phyloP scores from a whole-genome alignment of 192 early-diverging fungal genomes.

The Chytriomyces confervae region DNA sequence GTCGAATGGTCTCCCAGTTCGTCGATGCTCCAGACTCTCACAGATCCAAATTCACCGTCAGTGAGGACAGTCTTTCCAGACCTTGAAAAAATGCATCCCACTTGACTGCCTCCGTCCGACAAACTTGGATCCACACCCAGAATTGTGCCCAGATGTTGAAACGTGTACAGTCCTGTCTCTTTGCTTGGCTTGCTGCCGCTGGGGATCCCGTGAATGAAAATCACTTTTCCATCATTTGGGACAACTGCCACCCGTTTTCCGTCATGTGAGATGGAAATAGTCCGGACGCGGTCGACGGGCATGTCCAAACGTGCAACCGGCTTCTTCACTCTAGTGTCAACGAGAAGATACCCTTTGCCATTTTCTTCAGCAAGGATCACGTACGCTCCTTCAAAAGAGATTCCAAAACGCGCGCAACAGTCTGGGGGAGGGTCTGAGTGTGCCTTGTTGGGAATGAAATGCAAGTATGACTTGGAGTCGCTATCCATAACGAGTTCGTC shows the following conservation, averaged over 20 bases:
- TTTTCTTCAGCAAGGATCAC: conserved; percentile 38
- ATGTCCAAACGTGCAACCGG: conserved; percentile 35
- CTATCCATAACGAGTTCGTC: conserved; percentile 37
- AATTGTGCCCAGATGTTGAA: conserved; percentile 33
- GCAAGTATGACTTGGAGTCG: conserved; percentile 27
- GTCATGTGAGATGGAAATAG: conserved; percentile 30
- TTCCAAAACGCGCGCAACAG: conserved; percentile 27
- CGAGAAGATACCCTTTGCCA: conserved; percentile 35
- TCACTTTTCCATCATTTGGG: conserved; percentile 36
- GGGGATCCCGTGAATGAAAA: conserved; percentile 36
- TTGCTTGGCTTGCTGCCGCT: conserved; percentile 11
- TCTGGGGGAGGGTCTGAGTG: conserved; percentile 38
- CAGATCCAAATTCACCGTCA: conserved; percentile 30
- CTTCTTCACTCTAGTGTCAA: conserved; percentile 39
- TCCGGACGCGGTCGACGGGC: conserved; percentile 32
- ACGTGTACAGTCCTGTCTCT: conserved; percentile 12
- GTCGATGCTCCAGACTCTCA: conserved; percentile 33
- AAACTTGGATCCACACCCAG: conserved; percentile 28
- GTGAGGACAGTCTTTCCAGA: conserved; percentile 38
- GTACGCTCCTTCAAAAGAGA: conserved; percentile 24
- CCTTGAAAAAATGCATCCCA: conserved; percentile 33
- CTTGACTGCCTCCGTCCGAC: conserved; percentile 11
- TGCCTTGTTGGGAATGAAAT: conserved; percentile 41
- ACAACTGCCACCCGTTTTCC: conserved; percentile 39
- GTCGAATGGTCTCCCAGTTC: conserved; percentile 37